A percentile compares a stretch with the other conserved stretches of the same genome.
phyloP scores from a whole-genome alignment of 768 basidiomycete species.

The Gyrodon lividus region DNA sequence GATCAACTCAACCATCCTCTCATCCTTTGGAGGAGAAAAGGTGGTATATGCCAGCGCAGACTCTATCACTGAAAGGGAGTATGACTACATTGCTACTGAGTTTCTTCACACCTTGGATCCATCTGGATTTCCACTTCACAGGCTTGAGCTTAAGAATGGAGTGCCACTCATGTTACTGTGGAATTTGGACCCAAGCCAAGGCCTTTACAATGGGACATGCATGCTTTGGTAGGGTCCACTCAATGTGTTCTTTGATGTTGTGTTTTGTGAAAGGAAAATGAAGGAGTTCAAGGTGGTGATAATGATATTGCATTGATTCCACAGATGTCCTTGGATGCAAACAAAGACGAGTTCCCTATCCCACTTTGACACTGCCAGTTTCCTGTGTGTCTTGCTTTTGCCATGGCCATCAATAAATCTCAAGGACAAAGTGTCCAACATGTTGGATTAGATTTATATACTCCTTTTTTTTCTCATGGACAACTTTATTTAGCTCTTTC shows the following conservation, averaged over 20 bases:
- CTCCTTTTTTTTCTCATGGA: slow-evolving; percentile 34
- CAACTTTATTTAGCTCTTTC: slow-evolving; percentile 38
- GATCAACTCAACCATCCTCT: slow-evolving; percentile 30
- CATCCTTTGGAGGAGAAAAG: slow-evolving; percentile 21
- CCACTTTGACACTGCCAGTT: slow-evolving; percentile 26
- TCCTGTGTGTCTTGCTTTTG: slow-evolving; percentile 36
- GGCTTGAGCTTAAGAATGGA: slow-evolving; percentile 34
- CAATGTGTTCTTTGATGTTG: slow-evolving; percentile 23
- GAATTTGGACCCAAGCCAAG: slow-evolving; percentile 38
- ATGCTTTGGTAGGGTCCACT: slow-evolving; percentile 17
- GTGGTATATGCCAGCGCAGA: slow-evolving; percentile 29
- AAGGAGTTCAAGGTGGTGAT: neutral
- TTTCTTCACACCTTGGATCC: slow-evolving; percentile 38
- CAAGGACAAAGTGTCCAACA: slow-evolving; percentile 36
- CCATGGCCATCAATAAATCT: slow-evolving; percentile 40
- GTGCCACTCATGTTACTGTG: slow-evolving; percentile 43
- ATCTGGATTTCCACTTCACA: slow-evolving; percentile 39
- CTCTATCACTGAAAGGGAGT: slow-evolving; percentile 23
- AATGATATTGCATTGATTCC: slow-evolving; percentile 30
- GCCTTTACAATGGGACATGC: slow-evolving; percentile 41
- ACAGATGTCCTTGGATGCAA: slow-evolving; percentile 22
- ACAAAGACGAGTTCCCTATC: slow-evolving; percentile 19
- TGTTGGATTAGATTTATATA: slow-evolving; percentile 33
- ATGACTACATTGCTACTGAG: slow-evolving; percentile 34
- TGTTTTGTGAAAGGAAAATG: slow-evolving; percentile 25